Evolutionary conservation across 2,329 filamentous ascomycete species (phyloP).

Genomic region (Xylaria sp.): DNA sequence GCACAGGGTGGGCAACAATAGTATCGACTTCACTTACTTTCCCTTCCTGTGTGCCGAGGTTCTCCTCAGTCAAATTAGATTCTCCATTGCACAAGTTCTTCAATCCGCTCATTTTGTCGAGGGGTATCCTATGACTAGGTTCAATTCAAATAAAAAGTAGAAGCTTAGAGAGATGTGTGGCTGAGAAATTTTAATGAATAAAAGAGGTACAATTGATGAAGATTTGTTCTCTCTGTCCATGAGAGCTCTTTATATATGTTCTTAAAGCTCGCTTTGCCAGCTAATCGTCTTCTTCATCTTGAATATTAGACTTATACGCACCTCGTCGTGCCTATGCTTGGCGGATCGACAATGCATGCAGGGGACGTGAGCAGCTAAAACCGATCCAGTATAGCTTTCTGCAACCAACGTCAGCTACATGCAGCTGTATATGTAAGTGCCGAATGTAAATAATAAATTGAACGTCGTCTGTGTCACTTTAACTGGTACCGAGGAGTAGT

Average conservation of each 20-base stretch:
- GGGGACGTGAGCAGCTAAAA: constrained; percentile 22
- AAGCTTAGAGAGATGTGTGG: background rate
- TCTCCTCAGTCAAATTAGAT: constrained; percentile 11
- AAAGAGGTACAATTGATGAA: too few relatives aligned
- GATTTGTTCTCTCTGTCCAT: background rate
- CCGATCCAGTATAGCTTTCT: constrained; percentile 14
- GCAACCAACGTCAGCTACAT: constrained; percentile 24
- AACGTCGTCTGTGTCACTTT: too few relatives aligned
- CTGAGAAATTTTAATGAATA: too few relatives aligned
- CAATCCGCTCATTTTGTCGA: constrained; percentile 3
- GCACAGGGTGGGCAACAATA: background rate
- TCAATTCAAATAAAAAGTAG: background rate
- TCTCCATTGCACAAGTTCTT: constrained; percentile 18
- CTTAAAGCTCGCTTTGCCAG: background rate
- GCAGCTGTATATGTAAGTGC: background rate
- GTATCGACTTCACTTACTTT: constrained; percentile 11
- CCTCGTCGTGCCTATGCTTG: background rate
- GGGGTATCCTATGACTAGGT: background rate
- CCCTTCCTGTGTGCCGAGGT: constrained; percentile 14
- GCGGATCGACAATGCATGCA: constrained; percentile 10
- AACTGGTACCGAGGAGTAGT: too few relatives aligned
- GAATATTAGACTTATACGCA: constrained; percentile 1
- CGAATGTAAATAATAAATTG: too few relatives aligned
- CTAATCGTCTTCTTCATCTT: background rate
- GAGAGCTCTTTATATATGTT: constrained; percentile 16